Evolutionary conservation across 2,329 filamentous ascomycete genomes (phyloP), one percentile per base, ranked within the genome.

Genomic region (Dryadomyces quercus-mongolicae): DNA sequence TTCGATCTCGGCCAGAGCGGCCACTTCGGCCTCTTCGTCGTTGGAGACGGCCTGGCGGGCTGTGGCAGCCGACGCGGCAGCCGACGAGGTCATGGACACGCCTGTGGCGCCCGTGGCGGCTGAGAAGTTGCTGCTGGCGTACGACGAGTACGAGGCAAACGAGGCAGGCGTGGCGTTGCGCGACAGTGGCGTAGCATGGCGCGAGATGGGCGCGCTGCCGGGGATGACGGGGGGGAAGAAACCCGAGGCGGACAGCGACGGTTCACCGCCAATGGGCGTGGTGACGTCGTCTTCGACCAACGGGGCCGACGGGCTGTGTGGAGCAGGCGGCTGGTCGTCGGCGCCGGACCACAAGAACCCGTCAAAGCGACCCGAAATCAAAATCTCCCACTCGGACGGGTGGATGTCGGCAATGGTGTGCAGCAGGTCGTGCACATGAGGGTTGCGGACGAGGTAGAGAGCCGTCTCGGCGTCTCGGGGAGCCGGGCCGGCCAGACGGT

Each of bases 271-370:
- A 1, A 51, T 4, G 42, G 50, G 25, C 1, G 50, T 44, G 2
- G 25, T 13, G 21, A 9, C 46, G 46, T 55, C 7, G 55, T 47
- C 53, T 8, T n/a, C 31, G 49, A 15, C 49, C 20, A 40, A 8
- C 20, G 44, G 69, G 66, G 36, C 64, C 64, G n/a, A 76, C 75
- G 52, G 67, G 62, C 8, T 63, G 60, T 34, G 62, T 58, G 25
- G 67, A 63, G n/a, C n/a, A n/a, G 43, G 51, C 52, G 25, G 79
- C 77, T n/a, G 62, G 66, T 49, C 91, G 53, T 96, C 91, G 7
- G 88, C 89, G 21, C 92, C 92, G 47, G 89, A 95, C 82, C 92
- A 95, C 20, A 96, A 76, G 70, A 97, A 97, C 4, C 92, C 92
- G 64, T 96, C 91, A 62, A 97, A 97, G 31, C 92, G 86, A 31